phyloP scores from a whole-genome alignment of 2,329 filamentous ascomycete species.

The Aquanectria penicillioides region DNA sequence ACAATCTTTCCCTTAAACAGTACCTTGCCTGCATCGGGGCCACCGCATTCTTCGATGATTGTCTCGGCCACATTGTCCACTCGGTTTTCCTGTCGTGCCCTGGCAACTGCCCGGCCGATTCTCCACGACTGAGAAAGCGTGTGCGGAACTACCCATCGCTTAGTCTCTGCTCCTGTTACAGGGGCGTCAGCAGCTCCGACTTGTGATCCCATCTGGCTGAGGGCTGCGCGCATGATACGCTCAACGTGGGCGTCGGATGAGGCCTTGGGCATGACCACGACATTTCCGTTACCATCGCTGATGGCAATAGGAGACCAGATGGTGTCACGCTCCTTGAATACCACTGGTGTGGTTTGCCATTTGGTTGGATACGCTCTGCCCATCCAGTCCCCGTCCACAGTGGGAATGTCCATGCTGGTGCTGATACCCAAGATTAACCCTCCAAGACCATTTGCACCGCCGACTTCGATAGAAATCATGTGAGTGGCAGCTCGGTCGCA shows the following conservation, averaged over 20 bases:
- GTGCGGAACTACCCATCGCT: slow-evolving; percentile 61
- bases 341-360: slow-evolving; percentile 65
- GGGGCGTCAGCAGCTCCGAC: slow-evolving; percentile 60
- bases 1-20: slow-evolving; percentile 74
- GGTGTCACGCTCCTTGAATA: slow-evolving; percentile 58
- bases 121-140: slow-evolving; percentile 65
- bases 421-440: slow-evolving; percentile 66
- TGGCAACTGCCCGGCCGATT: slow-evolving; percentile 69
- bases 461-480: slow-evolving; percentile 72
- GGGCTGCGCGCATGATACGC: slow-evolving; percentile 59
- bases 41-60: slow-evolving; percentile 68
- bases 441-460: slow-evolving; percentile 72
- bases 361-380: slow-evolving; percentile 64
- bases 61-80: slow-evolving; percentile 65
- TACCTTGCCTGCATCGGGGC: slow-evolving; percentile 61
- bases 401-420: slow-evolving; percentile 60
- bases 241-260: slow-evolving; percentile 59
- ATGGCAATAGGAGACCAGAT: slow-evolving; percentile 59
- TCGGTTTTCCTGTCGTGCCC: slow-evolving; percentile 58
- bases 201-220: slow-evolving; percentile 66
- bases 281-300: slow-evolving; percentile 62
- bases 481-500: slow-evolving; percentile 59
- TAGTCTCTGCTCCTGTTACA: slow-evolving; percentile 59
- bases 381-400: slow-evolving; percentile 67
- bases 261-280: slow-evolving; percentile 59